phyloP scores from a whole-genome alignment of 192 early-diverging fungal genomes.

The Entomortierella beljakovae region DNA sequence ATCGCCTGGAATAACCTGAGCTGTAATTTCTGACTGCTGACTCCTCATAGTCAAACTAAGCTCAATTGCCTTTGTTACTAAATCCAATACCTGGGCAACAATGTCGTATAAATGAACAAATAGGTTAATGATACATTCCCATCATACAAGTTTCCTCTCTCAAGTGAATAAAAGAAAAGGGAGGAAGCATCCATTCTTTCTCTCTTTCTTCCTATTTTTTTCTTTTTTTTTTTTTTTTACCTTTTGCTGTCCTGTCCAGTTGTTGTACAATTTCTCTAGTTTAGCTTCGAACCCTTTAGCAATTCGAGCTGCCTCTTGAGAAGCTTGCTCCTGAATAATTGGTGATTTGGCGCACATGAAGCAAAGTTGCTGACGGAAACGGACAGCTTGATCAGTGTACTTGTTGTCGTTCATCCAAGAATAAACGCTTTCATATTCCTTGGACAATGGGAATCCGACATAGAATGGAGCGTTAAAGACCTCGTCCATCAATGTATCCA shows the following conservation, averaged over 20 bases:
- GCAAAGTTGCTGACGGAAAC: slow-evolving; percentile 58
- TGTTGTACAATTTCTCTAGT: slow-evolving; percentile 44
- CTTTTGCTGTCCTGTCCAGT: slow-evolving; percentile 48
- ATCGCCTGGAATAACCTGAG: slow-evolving; percentile 30
- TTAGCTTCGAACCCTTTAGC: slow-evolving; percentile 40
- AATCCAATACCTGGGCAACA: slow-evolving; percentile 33
- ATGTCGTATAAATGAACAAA: neutral
- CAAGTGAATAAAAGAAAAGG: neutral
- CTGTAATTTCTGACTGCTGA: slow-evolving; percentile 49
- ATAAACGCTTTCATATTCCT: slow-evolving; percentile 32
- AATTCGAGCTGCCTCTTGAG: slow-evolving; percentile 30
- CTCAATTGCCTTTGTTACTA: slow-evolving; percentile 55
- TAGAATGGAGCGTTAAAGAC: slow-evolving; percentile 56
- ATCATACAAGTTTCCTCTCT: too few relatives aligned
- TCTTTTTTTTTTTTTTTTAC: slow-evolving; percentile 16
- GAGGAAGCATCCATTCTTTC: neutral
- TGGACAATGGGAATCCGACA: slow-evolving; percentile 46
- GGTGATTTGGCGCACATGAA: slow-evolving; percentile 48
- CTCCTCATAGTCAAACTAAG: slow-evolving; percentile 59
- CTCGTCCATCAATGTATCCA: slow-evolving; percentile 59
- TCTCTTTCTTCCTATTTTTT: neutral
- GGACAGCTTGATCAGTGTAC: slow-evolving; percentile 45
- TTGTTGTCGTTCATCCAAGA: slow-evolving; percentile 56
- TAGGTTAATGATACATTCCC: too few relatives aligned
- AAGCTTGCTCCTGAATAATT: slow-evolving; percentile 26